A percentile compares a stretch with the other conserved stretches of the same genome.
Evolutionary conservation across 495 filamentous ascomycete species (phyloP).

Genomic region (Penicillium coprophilum): DNA sequence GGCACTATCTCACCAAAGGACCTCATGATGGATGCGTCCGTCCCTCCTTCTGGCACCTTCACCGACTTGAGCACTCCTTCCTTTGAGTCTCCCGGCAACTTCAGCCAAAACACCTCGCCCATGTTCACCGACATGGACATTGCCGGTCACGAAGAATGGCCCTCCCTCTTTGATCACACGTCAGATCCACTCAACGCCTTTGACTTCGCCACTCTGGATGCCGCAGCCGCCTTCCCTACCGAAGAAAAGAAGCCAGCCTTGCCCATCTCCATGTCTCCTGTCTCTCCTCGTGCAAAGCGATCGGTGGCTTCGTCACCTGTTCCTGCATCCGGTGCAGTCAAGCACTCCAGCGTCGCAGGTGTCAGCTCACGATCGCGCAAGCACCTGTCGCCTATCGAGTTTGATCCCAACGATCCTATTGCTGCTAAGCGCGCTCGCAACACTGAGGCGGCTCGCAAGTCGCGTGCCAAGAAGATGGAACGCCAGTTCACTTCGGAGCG

Average conservation of each 20-base stretch:
- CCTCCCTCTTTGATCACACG: slow-evolving; percentile 61
- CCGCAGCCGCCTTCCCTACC: slow-evolving; percentile 29
- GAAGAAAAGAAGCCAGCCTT: slow-evolving; percentile 37
- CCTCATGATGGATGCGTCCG: slow-evolving; percentile 71
- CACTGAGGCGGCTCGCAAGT: slow-evolving; percentile 93
- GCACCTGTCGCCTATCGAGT: slow-evolving; percentile 72
- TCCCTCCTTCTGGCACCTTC: slow-evolving; percentile 78
- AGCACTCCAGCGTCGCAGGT: slow-evolving; percentile 68
- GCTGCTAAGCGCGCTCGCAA: slow-evolving; percentile 94
- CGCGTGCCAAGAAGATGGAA: slow-evolving; percentile 76
- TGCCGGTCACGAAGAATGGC: slow-evolving; percentile 38
- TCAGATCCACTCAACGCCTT: slow-evolving; percentile 40
- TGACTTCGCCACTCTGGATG: slow-evolving; percentile 28
- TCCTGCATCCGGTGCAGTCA: slow-evolving; percentile 35
- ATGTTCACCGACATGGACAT: slow-evolving; percentile 46
- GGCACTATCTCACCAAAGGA: slow-evolving; percentile 87
- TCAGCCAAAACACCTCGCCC: slow-evolving; percentile 74
- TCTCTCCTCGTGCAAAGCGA: slow-evolving; percentile 35
- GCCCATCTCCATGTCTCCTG: slow-evolving; percentile 35
- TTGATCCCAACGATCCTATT: slow-evolving; percentile 60
- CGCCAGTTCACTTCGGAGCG: slow-evolving; percentile 62
- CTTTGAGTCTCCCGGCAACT: slow-evolving; percentile 68
- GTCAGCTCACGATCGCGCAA: slow-evolving; percentile 71
- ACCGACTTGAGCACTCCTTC: slow-evolving; percentile 84
- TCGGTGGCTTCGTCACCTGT: slow-evolving; percentile 31